Base-by-base conservation (phyloP, 768 basidiomycete genomes). In the Cystofilobasidium bisporidii region DNA sequence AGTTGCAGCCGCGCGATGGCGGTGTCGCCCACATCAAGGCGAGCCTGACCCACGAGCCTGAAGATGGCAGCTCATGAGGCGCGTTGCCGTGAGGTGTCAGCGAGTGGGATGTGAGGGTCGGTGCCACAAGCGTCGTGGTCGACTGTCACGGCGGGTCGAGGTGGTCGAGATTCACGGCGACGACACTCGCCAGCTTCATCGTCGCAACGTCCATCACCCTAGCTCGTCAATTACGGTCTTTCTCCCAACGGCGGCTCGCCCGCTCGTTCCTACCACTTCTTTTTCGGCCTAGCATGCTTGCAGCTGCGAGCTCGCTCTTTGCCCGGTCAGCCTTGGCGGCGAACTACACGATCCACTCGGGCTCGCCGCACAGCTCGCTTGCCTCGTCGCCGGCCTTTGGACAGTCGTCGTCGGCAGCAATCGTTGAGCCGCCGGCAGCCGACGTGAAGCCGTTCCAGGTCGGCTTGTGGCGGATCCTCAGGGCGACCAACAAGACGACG, bases 401-500 rank as follows among this genome's bases (percentile, higher is more conserved):
- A 1, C 70, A 75, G 47, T 71, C 80, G 26, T 26, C 64, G 9
- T 58, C 64, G 32, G 47, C 36, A 20, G 60, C 33, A 61, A n/a
- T 17, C 22, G 43, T 17, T 24, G 48, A 12, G 32, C 5, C 48
- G 26, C 24, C 66, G 10, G 32, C 60, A 26, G 26, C 71, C 20
- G 32, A 69, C 1, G 64, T 56, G 24, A 82, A 84, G 9, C 75
- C 86, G 18, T 84, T 88, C 69, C 80, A 79, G 71, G 84, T 92
- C 12, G 94, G 94, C 2, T 78, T 90, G 63, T 98, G 96, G 96
- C 86, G 82, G 73, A 87, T 98, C 0, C 85, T 91, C 70, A 81
- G 85, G 1, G 96, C 88, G 1, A 83, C 82, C 24, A 93, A 97
- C 78, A 94, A 91, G 79, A 84, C 87, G 62, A 97, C 89, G 2